Evolutionary conservation across 2,329 filamentous ascomycete genomes (phyloP).

Genomic region (Paecilomyces sp.): DNA sequence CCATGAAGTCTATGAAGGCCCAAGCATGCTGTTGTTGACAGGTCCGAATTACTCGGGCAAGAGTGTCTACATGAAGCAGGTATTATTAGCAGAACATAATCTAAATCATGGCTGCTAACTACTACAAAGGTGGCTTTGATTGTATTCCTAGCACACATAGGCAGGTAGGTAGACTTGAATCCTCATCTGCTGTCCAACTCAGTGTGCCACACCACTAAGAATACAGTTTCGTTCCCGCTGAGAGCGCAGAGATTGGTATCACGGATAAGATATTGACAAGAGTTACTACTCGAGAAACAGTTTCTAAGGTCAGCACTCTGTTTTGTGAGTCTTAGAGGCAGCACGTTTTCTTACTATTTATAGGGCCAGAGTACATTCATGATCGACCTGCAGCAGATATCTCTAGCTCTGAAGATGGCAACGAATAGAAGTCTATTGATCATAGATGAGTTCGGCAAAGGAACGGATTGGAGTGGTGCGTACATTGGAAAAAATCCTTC

Average conservation of each 20-base stretch:
- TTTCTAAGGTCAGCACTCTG: slow-evolving; percentile 44
- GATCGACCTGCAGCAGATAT: slow-evolving; percentile 83
- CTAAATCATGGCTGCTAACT: not conserved
- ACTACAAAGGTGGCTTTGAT: slow-evolving; percentile 61
- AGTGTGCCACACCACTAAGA: slow-evolving; percentile 3
- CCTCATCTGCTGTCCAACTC: not conserved
- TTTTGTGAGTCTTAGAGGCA: not conserved
- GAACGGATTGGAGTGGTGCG: slow-evolving; percentile 52
- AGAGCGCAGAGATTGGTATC: slow-evolving; percentile 67
- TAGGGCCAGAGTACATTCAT: slow-evolving; percentile 60
- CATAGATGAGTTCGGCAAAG: slow-evolving; percentile 86
- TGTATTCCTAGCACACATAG: slow-evolving; percentile 85
- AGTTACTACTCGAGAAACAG: slow-evolving; percentile 66
- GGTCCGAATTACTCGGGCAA: slow-evolving; percentile 97
- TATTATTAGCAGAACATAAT: slow-evolving; percentile 4
- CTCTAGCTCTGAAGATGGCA: slow-evolving; percentile 65
- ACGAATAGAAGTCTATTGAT: slow-evolving; percentile 73
- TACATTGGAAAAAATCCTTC: not conserved
- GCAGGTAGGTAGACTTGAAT: slow-evolving; percentile 37
- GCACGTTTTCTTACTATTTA: not conserved
- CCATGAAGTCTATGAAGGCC: slow-evolving; percentile 21
- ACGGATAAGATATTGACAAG: slow-evolving; percentile 90
- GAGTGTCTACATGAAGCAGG: slow-evolving; percentile 88
- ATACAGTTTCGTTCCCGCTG: slow-evolving; percentile 74
- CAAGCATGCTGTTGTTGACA: slow-evolving; percentile 73